phyloP scores from a whole-genome alignment of 2,329 filamentous ascomycete species.

The Hymenoscyphus linearis region DNA sequence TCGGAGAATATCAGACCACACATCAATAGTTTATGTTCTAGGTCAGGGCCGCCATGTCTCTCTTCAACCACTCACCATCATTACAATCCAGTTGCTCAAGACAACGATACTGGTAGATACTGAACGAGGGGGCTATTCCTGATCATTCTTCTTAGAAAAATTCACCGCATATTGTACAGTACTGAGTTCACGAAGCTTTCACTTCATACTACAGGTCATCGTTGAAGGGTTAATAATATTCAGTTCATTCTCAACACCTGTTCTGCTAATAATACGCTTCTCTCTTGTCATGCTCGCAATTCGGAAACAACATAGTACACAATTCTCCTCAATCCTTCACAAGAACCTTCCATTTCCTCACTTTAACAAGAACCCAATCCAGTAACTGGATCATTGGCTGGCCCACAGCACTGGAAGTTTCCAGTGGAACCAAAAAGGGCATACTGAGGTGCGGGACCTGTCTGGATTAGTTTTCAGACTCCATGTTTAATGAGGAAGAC shows the following conservation, averaged over 20 bases:
- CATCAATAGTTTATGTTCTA: not conserved
- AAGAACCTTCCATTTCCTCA: not conserved
- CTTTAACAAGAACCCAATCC: not conserved
- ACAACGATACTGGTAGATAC: not conserved
- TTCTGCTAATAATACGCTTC: not conserved
- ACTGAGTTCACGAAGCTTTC: not conserved
- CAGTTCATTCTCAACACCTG: not conserved
- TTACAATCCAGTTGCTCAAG: not conserved
- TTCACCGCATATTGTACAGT: not conserved
- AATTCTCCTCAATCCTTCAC: not conserved
- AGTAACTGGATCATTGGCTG: not conserved
- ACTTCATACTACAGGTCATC: no score
- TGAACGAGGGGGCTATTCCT: not conserved
- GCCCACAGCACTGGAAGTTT: not conserved
- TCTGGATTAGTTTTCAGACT: not conserved
- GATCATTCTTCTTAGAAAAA: not conserved
- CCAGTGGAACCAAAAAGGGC: not conserved
- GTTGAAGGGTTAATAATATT: no score
- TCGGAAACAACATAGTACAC: not conserved
- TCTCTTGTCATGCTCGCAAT: not conserved
- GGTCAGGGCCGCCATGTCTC: not conserved
- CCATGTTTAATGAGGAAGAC: not conserved
- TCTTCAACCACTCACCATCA: not conserved
- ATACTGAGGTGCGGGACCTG: not conserved
- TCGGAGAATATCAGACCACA: not conserved